Conservation (phyloP, 495 filamentous ascomycete species). For the Xylaria castorea region DNA sequence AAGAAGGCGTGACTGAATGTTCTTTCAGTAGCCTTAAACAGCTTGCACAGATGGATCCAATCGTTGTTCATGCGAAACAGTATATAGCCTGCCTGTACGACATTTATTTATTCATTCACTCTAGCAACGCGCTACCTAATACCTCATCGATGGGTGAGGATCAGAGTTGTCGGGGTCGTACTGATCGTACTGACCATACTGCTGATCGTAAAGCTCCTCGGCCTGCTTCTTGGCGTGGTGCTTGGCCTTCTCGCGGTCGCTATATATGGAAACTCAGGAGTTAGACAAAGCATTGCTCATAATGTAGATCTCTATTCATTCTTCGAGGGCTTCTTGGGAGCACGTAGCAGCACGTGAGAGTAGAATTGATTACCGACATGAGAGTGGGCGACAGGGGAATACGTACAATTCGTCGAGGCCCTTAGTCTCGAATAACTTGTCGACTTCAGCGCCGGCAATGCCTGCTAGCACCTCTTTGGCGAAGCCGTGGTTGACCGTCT, state of each 20-base stretch:
- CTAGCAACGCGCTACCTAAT: slow-evolving; percentile 30
- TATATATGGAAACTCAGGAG: background rate
- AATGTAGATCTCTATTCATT: background rate
- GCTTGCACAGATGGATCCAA: too few relatives aligned
- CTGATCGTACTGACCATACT: slow-evolving; percentile 58
- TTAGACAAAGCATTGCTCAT: slow-evolving; percentile 1
- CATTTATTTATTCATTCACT: background rate
- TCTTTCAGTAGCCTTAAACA: too few relatives aligned
- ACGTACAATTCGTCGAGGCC: slow-evolving; percentile 62
- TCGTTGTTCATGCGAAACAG: too few relatives aligned
- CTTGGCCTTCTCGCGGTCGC: slow-evolving; percentile 69
- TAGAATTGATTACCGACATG: background rate
- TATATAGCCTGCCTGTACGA: too few relatives aligned
- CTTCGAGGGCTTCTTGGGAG: background rate
- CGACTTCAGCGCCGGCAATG: slow-evolving; percentile 74
- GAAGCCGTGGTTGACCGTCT: slow-evolving; percentile 71
- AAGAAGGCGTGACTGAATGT: too few relatives aligned
- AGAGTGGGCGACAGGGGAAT: background rate
- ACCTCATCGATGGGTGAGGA: slow-evolving; percentile 33
- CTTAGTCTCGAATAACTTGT: slow-evolving; percentile 82
- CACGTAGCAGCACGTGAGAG: background rate
- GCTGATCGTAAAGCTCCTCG: slow-evolving; percentile 65
- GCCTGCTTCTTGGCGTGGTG: slow-evolving; percentile 70
- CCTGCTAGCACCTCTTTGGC: slow-evolving; percentile 80
- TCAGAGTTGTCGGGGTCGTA: slow-evolving; percentile 51